A percentile compares a stretch with the other conserved stretches of the same genome.
Evolutionary conservation across 768 basidiomycete genomes (phyloP).

Genomic region (Podaxis carcinomalis): DNA sequence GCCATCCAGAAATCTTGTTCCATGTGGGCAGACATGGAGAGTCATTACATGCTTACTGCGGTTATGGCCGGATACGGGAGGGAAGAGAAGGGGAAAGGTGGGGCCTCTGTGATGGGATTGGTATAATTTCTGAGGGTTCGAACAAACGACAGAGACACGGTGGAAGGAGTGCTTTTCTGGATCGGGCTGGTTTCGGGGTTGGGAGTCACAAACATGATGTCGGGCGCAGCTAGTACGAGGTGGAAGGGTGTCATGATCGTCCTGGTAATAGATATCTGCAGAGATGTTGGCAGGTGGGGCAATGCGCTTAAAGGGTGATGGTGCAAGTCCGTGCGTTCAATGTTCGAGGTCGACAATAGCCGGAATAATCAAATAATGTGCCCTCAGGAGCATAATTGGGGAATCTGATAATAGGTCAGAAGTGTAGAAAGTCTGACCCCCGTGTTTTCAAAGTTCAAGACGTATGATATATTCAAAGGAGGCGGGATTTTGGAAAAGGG

Average conservation of each 20-base stretch:
- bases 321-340: neutral
- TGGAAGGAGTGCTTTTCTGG: neutral
- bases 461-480: no score
- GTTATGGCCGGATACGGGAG: neutral
- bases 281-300: constrained; percentile 2
- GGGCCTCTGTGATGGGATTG: neutral
- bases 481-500: neutral
- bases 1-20: neutral
- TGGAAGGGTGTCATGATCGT: neutral
- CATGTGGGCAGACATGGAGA: neutral
- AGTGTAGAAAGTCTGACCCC: neutral
- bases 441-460: no score
- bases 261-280: neutral
- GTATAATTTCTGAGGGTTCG: neutral
- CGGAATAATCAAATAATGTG: neutral
- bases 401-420: neutral
- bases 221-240: neutral
- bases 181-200: neutral
- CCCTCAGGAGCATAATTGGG: neutral
- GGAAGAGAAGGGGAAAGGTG: neutral
- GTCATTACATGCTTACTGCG: neutral
- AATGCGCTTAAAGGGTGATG: neutral
- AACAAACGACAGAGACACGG: neutral
- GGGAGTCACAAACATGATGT: neutral
- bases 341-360: neutral